phyloP scores from a whole-genome alignment of 2,329 filamentous ascomycete species.

The Aspergillus proliferans region DNA sequence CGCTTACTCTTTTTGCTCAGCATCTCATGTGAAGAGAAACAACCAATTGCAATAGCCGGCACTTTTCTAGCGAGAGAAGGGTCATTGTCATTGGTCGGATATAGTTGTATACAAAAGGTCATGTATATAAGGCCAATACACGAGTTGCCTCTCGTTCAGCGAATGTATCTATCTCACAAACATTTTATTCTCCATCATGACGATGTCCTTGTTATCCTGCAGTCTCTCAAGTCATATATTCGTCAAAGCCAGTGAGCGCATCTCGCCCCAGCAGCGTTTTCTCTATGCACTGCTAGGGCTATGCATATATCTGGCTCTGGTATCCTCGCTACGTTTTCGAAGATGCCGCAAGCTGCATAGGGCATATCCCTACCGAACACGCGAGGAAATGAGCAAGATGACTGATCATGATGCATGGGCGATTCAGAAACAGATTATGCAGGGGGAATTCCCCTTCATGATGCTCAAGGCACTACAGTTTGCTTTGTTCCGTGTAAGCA shows the following conservation, averaged over 20 bases:
- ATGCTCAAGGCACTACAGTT: slow-evolving; percentile 49
- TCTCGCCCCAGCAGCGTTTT: background rate
- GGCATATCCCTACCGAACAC: slow-evolving; percentile 38
- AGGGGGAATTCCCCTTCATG: slow-evolving; percentile 51
- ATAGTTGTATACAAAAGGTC: background rate
- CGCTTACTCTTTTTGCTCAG: background rate
- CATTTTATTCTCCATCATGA: background rate
- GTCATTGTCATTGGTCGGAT: background rate
- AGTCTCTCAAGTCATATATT: background rate
- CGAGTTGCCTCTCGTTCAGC: background rate
- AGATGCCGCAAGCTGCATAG: slow-evolving; percentile 30
- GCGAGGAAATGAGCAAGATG: slow-evolving; percentile 44
- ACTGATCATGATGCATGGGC: slow-evolving; percentile 47
- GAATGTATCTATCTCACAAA: background rate
- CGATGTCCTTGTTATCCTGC: background rate
- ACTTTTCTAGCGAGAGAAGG: background rate
- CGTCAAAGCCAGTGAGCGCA: background rate
- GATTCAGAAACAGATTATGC: slow-evolving; percentile 42
- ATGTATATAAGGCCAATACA: background rate
- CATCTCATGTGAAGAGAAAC: background rate
- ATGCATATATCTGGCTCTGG: slow-evolving; percentile 15
- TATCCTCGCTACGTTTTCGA: slow-evolving; percentile 21
- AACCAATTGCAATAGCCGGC: background rate
- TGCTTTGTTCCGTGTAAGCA: slow-evolving; percentile 49
- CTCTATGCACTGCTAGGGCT: background rate